Conservation (phyloP, 306 rosid species). For the Citrullus mucosospermus region DNA sequence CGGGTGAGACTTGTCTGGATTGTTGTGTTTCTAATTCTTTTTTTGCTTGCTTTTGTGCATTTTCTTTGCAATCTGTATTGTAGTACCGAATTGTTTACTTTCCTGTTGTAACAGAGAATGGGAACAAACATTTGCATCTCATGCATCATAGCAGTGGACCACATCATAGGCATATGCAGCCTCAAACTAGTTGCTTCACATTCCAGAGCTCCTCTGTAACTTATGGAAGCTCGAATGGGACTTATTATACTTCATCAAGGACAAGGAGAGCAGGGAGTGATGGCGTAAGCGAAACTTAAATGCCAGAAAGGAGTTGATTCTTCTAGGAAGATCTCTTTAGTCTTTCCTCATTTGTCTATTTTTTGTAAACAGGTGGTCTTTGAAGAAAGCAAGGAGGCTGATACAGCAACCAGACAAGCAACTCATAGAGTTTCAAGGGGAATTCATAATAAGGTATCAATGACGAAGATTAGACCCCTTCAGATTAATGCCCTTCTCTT, state of each 20-base stretch:
- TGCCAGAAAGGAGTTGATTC: neutral
- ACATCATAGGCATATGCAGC: constrained; percentile 19
- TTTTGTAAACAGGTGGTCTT: constrained; percentile 38
- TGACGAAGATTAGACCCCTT: neutral
- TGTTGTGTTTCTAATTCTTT: neutral
- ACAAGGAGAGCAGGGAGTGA: constrained; percentile 71
- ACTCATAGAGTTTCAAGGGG: constrained; percentile 53
- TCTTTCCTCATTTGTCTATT: constrained; percentile 12
- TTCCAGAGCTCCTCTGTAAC: constrained; percentile 72
- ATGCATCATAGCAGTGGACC: constrained; percentile 14
- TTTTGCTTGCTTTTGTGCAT: neutral
- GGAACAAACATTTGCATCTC: constrained; percentile 27
- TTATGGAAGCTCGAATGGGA: constrained; percentile 57
- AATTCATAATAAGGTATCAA: constrained; percentile 50
- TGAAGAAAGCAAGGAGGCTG: constrained; percentile 86
- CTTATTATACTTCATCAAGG: constrained; percentile 54
- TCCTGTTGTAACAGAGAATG: constrained; percentile 34
- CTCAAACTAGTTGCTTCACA: constrained; percentile 53
- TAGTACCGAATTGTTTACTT: neutral
- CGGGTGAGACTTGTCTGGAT: constrained; percentile 26
- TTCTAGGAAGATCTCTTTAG: neutral
- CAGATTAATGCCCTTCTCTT: neutral
- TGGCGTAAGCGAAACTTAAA: constrained; percentile 42
- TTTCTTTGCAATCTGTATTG: neutral
- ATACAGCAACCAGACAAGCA: constrained; percentile 54